Evolutionary conservation across 2,329 filamentous ascomycete genomes (phyloP).

Genomic region (Beauveria medogensis): DNA sequence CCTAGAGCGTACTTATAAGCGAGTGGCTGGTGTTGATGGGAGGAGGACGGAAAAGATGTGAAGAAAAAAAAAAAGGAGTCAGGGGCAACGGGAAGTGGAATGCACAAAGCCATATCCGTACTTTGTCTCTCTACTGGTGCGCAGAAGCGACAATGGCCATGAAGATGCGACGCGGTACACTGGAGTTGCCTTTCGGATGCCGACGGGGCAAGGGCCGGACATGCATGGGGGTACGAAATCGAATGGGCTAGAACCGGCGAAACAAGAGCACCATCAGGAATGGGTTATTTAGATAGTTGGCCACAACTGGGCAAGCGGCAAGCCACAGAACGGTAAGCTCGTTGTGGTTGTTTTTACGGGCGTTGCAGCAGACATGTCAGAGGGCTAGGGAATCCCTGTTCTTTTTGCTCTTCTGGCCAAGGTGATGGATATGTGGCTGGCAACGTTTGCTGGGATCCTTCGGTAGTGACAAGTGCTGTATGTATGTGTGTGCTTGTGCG

Average conservation of each 20-base stretch:
- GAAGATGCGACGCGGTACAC: too few relatives aligned
- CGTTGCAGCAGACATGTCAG: too few relatives aligned
- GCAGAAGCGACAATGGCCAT: not conserved
- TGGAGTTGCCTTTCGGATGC: not conserved
- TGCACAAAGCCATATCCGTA: not conserved
- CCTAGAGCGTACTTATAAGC: constrained; percentile 3
- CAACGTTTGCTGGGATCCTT: not conserved
- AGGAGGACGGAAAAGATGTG: not conserved
- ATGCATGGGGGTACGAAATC: not conserved
- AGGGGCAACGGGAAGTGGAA: not conserved
- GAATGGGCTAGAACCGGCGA: not conserved
- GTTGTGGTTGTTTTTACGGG: not conserved
- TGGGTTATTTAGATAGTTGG: not conserved
- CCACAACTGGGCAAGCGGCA: not conserved
- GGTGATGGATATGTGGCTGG: not conserved
- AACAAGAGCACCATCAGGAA: not conserved
- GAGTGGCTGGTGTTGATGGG: not conserved
- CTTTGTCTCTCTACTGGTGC: too few relatives aligned
- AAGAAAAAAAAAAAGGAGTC: too few relatives aligned
- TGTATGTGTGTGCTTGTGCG: not conserved
- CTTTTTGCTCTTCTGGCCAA: too few relatives aligned
- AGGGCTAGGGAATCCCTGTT: too few relatives aligned
- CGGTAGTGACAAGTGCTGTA: not conserved
- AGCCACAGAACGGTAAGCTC: not conserved
- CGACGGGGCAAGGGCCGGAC: not conserved